These are phyloP conservation scores for Aquilaria agallochum DNA, from an alignment of 441 rosid genomes.

Conservation along the genomic window DNA sequence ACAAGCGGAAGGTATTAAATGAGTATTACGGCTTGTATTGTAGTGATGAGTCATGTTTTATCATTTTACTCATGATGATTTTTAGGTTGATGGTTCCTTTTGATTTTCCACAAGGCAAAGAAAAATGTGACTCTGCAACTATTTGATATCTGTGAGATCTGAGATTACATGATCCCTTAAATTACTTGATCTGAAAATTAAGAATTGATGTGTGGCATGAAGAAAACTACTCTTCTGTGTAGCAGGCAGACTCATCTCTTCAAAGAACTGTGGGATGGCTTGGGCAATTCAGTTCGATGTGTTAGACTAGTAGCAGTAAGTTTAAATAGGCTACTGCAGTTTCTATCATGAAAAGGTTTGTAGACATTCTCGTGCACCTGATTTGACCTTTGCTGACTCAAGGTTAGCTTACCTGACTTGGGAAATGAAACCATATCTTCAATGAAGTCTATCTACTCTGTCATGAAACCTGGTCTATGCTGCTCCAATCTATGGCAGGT, in stretches of 20 bases:
- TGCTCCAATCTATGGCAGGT: conserved; percentile 70
- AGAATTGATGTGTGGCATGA: neutral
- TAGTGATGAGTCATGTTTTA: too few relatives aligned
- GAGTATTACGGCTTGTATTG: neutral
- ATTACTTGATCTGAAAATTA: neutral
- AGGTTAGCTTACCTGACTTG: conserved; percentile 54
- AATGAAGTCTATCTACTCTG: conserved; percentile 50
- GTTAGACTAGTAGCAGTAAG: conserved; percentile 58
- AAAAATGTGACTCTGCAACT: too few relatives aligned
- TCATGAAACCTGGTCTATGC: conserved; percentile 39
- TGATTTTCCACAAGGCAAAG: too few relatives aligned
- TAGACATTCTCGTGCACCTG: too few relatives aligned
- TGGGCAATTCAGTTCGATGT: conserved; percentile 31
- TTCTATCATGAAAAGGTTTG: too few relatives aligned
- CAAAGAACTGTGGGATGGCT: conserved; percentile 44
- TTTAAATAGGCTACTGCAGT: neutral
- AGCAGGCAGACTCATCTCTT: conserved; percentile 41
- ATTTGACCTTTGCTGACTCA: conserved; percentile 1
- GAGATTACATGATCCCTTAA: too few relatives aligned
- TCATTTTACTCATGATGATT: neutral
- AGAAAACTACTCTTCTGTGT: conserved; percentile 2
- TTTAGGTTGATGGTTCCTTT: neutral
- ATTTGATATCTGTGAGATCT: too few relatives aligned
- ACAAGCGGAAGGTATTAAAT: conserved; percentile 47
- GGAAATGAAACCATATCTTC: conserved; percentile 40